Conservation (phyloP, 148 eudicot species). For the Amaranthus cruentus region DNA sequence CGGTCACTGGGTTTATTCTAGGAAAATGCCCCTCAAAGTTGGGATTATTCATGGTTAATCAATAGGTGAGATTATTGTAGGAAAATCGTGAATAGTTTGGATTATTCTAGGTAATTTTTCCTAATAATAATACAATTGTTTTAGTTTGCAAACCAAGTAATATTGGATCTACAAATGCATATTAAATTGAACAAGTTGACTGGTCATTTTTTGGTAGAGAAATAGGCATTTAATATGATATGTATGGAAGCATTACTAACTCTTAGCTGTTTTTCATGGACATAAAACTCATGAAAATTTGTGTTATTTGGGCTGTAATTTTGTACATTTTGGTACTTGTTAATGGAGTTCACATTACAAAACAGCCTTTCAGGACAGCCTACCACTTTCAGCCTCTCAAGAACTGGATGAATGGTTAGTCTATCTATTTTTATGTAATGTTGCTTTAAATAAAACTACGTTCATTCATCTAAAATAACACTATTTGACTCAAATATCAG, state of each 20-base stretch:
- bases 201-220: not conserved
- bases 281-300: conserved; percentile 5
- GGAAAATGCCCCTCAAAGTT: not conserved
- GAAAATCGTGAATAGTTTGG: too few relatives aligned
- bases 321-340: conserved; percentile 10
- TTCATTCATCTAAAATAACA: too few relatives aligned
- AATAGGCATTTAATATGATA: not conserved
- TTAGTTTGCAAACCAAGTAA: not conserved
- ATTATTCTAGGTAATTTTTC: not conserved
- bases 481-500: too few relatives aligned
- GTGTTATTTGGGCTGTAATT: conserved; percentile 13
- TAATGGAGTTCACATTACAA: conserved; percentile 16
- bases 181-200: conserved; percentile 5
- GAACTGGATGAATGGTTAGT: conserved; percentile 37
- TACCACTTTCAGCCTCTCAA: conserved; percentile 34
- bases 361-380: conserved; percentile 26
- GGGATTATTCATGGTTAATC: too few relatives aligned
- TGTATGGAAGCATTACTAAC: not conserved
- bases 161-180: conserved; percentile 10
- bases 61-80: too few relatives aligned
- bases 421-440: not conserved
- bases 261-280: not conserved
- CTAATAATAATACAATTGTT: not conserved
- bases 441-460: not conserved
- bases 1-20: too few relatives aligned